These are phyloP conservation scores for Pezicula rhizophila DNA, from an alignment of 2,329 filamentous ascomycete species.

Conservation along the genomic window DNA sequence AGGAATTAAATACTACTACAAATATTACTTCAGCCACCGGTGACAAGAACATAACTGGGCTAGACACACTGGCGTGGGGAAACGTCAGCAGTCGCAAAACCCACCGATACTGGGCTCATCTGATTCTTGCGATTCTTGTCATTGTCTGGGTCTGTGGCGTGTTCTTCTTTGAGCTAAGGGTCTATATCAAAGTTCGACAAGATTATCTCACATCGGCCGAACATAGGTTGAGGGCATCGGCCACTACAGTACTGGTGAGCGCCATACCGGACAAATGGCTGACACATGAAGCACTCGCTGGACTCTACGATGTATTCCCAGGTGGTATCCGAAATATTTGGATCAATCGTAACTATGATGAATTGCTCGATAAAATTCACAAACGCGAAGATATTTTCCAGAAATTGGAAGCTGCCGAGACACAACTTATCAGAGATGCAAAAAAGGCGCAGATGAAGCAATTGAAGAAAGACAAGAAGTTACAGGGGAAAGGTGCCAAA, in stretches of 20 bases:
- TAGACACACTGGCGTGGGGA: constrained; percentile 82
- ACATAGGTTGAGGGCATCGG: constrained; percentile 86
- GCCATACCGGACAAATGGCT: constrained; percentile 90
- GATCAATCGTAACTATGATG: constrained; percentile 86
- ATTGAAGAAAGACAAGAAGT: constrained; percentile 30
- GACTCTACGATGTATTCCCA: constrained; percentile 91
- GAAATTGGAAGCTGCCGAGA: constrained; percentile 75
- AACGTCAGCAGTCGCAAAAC: constrained; percentile 68
- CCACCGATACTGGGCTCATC: constrained; percentile 74
- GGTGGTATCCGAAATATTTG: constrained; percentile 93
- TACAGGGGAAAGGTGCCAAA: constrained; percentile 46
- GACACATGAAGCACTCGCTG: constrained; percentile 70
- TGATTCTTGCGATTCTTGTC: constrained; percentile 71
- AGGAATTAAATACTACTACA: constrained; percentile 20
- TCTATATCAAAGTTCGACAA: constrained; percentile 89
- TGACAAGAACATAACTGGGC: constrained; percentile 38
- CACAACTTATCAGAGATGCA: constrained; percentile 71
- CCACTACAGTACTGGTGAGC: constrained; percentile 89
- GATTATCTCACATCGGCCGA: constrained; percentile 92
- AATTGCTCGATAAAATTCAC: constrained; percentile 77
- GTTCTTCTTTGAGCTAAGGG: constrained; percentile 77
- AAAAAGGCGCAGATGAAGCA: constrained; percentile 75
- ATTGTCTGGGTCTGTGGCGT: constrained; percentile 82
- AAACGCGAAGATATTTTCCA: constrained; percentile 65
- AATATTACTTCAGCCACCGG: constrained; percentile 6